Conservation (phyloP, 1,284 basidiomycete genomes). For the Wallemia hederae region DNA sequence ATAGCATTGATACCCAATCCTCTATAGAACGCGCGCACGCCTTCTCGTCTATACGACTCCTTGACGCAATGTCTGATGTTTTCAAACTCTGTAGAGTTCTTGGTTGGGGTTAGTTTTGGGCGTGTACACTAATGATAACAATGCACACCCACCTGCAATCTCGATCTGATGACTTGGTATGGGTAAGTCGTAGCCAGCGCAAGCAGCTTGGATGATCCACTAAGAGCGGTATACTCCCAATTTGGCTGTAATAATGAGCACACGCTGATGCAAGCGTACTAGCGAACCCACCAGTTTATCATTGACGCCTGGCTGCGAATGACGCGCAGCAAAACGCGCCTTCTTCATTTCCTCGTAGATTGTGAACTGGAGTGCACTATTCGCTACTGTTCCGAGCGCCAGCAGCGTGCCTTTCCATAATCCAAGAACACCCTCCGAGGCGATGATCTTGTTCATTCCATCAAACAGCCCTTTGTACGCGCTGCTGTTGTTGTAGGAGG, state of each 20-base stretch:
- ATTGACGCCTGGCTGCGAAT: constrained; percentile 29
- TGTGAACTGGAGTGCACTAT: constrained; percentile 89
- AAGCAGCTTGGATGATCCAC: constrained; percentile 60
- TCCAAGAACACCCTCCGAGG: constrained; percentile 45
- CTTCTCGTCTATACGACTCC: constrained; percentile 56
- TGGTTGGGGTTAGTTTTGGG: neutral
- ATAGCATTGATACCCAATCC: constrained; percentile 22
- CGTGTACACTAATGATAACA: neutral
- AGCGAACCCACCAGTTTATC: constrained; percentile 45
- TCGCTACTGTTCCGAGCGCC: constrained; percentile 74
- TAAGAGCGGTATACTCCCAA: constrained; percentile 68
- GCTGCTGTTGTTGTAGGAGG: constrained; percentile 28
- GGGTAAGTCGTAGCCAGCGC: constrained; percentile 76
- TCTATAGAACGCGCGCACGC: constrained; percentile 82
- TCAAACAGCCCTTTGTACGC: constrained; percentile 60
- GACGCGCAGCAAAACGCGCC: constrained; percentile 52
- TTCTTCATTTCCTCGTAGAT: constrained; percentile 85
- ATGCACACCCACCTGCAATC: constrained; percentile 38
- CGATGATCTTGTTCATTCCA: constrained; percentile 37
- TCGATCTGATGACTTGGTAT: constrained; percentile 83
- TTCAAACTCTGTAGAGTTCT: neutral
- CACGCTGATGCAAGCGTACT: constrained; percentile 1
- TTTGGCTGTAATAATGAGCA: constrained; percentile 33
- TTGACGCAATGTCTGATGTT: constrained; percentile 11
- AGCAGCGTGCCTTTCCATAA: constrained; percentile 66